Evolutionary conservation across 176 grass and related monocot genomes (phyloP), one percentile per base, ranked within the genome.

Genomic region (Melocanna baccifera): DNA sequence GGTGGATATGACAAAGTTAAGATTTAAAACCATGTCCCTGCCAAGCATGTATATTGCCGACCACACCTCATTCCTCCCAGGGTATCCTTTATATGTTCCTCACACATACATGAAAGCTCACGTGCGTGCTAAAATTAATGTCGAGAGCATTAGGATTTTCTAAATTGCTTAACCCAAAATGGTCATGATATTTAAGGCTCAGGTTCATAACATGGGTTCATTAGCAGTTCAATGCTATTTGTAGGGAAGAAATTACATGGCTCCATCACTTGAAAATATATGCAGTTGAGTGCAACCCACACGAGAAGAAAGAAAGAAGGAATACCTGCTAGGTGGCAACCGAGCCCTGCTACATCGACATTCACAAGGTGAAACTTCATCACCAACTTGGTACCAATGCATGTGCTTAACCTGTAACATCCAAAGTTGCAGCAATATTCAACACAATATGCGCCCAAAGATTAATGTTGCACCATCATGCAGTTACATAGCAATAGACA

Each of bases 351-450:
- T 98, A 83, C 89, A 95, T 79, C 93, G 92, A 46, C 96, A 98
- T 69, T 98, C 92, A 87, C 96, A 98, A 75, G 86, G 59, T 80
- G 93, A 98, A 85, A 91, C 80, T 90, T 95, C 86, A 74, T 70
- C 83, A 56, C 91, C 91, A 93, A 95, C 69, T 86, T 79, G 93
- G 84, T 92, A 98, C 93, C 93, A 98, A 57, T 93, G 96, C 93
- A 95, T 95, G 87, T 95, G 96, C 79, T 98, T 98, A 78, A 98
- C 96, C 96, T 98, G 80, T 9, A 79, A 63, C 46, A 56, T 18
- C 68, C 55, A 53, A 73, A 37, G 16, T 20, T 80, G 46, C 67
- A 40, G 25, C 9, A 90, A 71, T 10, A 79, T 58, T 83, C 26
- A 88, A 75, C 10, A 86, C 5, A 40, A 34, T 10, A 45, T 0